Conservation (phyloP, 805 yeast species). For the Lachancea kluyveri region DNA sequence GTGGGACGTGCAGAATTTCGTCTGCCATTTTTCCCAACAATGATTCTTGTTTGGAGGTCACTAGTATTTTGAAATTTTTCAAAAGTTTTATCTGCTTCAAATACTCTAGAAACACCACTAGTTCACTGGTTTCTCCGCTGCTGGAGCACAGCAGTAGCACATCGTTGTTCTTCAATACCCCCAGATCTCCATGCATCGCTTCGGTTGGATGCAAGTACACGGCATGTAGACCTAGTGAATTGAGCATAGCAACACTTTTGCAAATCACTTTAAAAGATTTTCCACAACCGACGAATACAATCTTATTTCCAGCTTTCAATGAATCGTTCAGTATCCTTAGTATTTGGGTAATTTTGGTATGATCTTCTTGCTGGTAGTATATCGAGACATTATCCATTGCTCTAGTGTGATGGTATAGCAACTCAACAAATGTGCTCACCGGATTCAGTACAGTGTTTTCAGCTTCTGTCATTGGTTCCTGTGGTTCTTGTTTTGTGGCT, state of each 20-base stretch:
- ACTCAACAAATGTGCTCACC: constrained; percentile 9
- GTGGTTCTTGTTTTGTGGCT: no score
- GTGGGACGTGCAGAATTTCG: constrained; percentile 24
- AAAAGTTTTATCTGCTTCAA: constrained; percentile 7
- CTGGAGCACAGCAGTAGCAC: constrained; percentile 62
- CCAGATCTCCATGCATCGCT: constrained; percentile 88
- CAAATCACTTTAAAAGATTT: constrained; percentile 75
- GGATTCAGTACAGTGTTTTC: no score
- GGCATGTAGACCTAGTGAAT: constrained; percentile 68
- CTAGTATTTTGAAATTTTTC: constrained; percentile 10
- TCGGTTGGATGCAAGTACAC: constrained; percentile 74
- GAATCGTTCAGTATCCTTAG: constrained; percentile 21
- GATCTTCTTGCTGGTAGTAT: constrained; percentile 9
- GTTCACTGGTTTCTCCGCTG: constrained; percentile 80
- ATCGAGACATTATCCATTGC: constrained; percentile 17
- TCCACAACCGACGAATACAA: constrained; percentile 79
- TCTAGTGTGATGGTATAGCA: constrained; percentile 15
- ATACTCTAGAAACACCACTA: constrained; percentile 34
- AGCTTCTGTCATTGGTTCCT: no score
- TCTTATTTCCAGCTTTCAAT: constrained; percentile 49
- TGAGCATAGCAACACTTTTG: constrained; percentile 76
- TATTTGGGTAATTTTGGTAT: constrained; percentile 4
- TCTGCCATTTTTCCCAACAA: constrained; percentile 27
- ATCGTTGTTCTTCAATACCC: constrained; percentile 50
- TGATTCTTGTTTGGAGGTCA: constrained; percentile 11